These are phyloP conservation scores for Colletotrichum salicis DNA, from an alignment of 2,329 filamentous ascomycete genomes.

Conservation along the genomic window DNA sequence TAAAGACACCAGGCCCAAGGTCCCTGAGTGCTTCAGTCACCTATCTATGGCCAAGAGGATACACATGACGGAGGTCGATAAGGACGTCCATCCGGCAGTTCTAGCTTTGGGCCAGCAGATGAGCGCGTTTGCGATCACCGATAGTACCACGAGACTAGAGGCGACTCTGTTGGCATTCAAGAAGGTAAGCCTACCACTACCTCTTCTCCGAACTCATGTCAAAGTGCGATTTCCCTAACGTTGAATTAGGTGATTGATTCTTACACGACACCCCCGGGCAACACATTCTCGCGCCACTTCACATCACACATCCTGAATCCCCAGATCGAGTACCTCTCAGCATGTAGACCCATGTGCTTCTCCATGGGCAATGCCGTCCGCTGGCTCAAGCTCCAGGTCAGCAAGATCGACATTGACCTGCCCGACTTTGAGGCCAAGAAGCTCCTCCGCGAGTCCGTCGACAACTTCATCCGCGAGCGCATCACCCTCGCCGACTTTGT, in stretches of 20 bases:
- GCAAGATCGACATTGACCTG: constrained; percentile 86
- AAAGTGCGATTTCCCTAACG: constrained; percentile 27
- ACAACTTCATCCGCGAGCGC: constrained; percentile 89
- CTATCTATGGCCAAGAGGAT: constrained; percentile 74
- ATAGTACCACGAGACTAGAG: constrained; percentile 88
- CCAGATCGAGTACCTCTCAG: constrained; percentile 94
- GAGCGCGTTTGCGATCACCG: constrained; percentile 86
- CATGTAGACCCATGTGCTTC: constrained; percentile 94
- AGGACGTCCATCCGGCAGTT: constrained; percentile 87
- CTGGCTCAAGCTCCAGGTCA: constrained; percentile 92
- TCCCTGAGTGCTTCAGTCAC: constrained; percentile 83
- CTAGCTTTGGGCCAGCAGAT: constrained; percentile 90
- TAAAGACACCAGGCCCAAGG: constrained; percentile 68
- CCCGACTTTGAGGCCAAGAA: constrained; percentile 86
- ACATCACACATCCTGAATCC: constrained; percentile 91
- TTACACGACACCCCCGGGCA: constrained; percentile 89
- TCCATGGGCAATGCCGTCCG: constrained; percentile 97
- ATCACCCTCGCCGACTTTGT: constrained; percentile 88
- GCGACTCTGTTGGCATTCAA: constrained; percentile 92
- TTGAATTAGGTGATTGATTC: constrained; percentile 80
- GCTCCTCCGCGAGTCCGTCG: constrained; percentile 75
- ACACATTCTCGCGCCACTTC: constrained; percentile 88
- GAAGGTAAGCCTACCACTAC: constrained; percentile 63
- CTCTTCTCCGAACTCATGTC: neutral
- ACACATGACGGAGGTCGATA: constrained; percentile 68